Conservation (phyloP, 257 asterid genomes). For the Knoxia roxburghii region DNA sequence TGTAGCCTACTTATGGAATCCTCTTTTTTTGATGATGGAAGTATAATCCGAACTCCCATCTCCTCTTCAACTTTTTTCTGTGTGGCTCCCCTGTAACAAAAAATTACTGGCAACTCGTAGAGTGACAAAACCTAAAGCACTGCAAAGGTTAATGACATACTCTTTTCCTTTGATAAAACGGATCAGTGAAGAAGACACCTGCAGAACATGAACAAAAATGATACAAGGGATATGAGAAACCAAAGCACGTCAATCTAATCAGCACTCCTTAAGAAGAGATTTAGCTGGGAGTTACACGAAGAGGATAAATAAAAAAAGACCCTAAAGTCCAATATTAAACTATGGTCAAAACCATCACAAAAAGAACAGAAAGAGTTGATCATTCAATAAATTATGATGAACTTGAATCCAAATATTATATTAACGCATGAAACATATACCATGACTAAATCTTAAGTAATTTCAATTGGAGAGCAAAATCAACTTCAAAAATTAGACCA, state of each 20-base stretch:
- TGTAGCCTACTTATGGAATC: conserved; percentile 64
- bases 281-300: neutral
- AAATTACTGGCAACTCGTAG: conserved; percentile 1
- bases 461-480: neutral
- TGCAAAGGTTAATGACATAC: conserved; percentile 32
- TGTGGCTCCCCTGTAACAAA: conserved; percentile 53
- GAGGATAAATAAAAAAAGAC: too few relatives aligned
- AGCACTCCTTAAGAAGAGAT: neutral
- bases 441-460: neutral
- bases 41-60: conserved; percentile 50
- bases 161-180: conserved; percentile 72
- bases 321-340: too few relatives aligned
- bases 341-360: neutral
- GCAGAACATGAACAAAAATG: conserved; percentile 31
- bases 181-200: conserved; percentile 75
- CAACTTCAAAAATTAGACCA: neutral
- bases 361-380: neutral
- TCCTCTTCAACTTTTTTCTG: conserved; percentile 57
- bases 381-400: neutral
- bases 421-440: neutral
- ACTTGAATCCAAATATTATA: neutral
- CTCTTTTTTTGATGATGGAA: conserved; percentile 56
- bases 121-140: neutral
- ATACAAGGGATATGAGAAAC: conserved; percentile 8
- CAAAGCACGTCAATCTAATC: neutral